These are phyloP conservation scores for Starmerella potacharoeniae DNA, from an alignment of 805 yeast genomes.

Conservation along the genomic window DNA sequence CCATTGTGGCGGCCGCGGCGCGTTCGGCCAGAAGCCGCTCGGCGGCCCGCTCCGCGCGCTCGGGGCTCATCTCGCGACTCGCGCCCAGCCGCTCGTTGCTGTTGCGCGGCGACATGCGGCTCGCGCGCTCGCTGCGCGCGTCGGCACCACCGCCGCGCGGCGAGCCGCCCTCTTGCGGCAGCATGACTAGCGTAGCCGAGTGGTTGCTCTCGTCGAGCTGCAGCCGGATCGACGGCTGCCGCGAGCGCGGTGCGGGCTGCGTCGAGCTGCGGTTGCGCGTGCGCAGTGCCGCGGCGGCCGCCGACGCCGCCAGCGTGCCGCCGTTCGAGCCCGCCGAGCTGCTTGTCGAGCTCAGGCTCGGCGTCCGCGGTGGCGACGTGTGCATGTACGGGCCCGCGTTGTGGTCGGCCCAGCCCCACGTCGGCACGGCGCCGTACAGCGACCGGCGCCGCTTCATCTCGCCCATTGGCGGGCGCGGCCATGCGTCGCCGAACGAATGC, in stretches of 20 bases:
- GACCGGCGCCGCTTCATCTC: slow-evolving; percentile 18
- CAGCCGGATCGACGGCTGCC: slow-evolving; percentile 19
- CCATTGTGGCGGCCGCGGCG: slow-evolving; percentile 8
- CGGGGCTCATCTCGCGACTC: slow-evolving; percentile 8
- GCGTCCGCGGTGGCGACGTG: background rate
- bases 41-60: slow-evolving; percentile 15
- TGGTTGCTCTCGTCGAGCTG: slow-evolving; percentile 19
- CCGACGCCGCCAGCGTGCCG: slow-evolving; percentile 15
- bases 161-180: slow-evolving; percentile 7
- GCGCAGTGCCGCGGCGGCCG: slow-evolving; percentile 18
- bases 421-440: slow-evolving; percentile 12
- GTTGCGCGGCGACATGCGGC: background rate
- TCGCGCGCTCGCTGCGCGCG: background rate
- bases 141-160: background rate
- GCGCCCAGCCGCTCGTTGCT: background rate
- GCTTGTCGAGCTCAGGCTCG: background rate
- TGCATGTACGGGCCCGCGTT: background rate
- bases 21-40: slow-evolving; percentile 13
- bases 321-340: background rate
- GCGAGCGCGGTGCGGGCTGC: slow-evolving; percentile 15
- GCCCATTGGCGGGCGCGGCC: background rate
- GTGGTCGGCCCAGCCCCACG: slow-evolving; percentile 4
- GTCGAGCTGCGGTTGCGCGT: slow-evolving; percentile 16
- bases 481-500: slow-evolving; percentile 2
- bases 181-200: slow-evolving; percentile 19